Percentiles rank a stretch among this genome's conserved stretches.
Evolutionary conservation across 2,329 filamentous ascomycete species (phyloP).

Genomic region (Coniella lustricola): DNA sequence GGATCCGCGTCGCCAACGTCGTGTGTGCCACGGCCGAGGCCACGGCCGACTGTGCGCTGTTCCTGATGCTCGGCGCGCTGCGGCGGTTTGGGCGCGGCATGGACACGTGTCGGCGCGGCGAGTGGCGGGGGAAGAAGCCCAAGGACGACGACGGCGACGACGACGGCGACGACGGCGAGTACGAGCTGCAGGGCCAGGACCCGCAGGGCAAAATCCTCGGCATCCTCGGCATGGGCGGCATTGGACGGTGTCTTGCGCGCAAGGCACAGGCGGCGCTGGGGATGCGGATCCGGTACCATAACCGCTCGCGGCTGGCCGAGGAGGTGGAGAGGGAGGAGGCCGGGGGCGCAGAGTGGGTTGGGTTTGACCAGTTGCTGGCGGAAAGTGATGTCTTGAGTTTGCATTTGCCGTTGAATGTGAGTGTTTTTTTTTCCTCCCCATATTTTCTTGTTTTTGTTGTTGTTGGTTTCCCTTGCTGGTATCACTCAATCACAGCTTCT

Average conservation of each 20-base stretch:
- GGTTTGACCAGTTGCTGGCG: slow-evolving; percentile 64
- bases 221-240: slow-evolving; percentile 81
- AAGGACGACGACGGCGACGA: slow-evolving; percentile 40
- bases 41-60: slow-evolving; percentile 75
- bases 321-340: slow-evolving; percentile 42
- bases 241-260: slow-evolving; percentile 68
- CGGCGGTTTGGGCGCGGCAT: slow-evolving; percentile 66
- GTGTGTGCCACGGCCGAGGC: slow-evolving; percentile 77
- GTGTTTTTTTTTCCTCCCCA: slow-evolving; percentile 24
- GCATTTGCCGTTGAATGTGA: slow-evolving; percentile 74
- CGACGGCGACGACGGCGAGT: no score
- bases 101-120: slow-evolving; percentile 54
- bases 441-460: not conserved
- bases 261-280: slow-evolving; percentile 69
- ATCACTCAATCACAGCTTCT: no score
- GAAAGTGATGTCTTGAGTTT: slow-evolving; percentile 71
- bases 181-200: slow-evolving; percentile 46
- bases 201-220: slow-evolving; percentile 66
- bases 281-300: slow-evolving; percentile 70
- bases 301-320: slow-evolving; percentile 53
- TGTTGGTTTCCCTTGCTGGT: no score
- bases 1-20: slow-evolving; percentile 69
- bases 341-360: slow-evolving; percentile 59
- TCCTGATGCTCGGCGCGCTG: slow-evolving; percentile 72
- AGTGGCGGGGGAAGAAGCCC: slow-evolving; percentile 53